Conservation (phyloP, 2,329 filamentous ascomycete genomes). For the Pseudocercospora macadamiae region DNA sequence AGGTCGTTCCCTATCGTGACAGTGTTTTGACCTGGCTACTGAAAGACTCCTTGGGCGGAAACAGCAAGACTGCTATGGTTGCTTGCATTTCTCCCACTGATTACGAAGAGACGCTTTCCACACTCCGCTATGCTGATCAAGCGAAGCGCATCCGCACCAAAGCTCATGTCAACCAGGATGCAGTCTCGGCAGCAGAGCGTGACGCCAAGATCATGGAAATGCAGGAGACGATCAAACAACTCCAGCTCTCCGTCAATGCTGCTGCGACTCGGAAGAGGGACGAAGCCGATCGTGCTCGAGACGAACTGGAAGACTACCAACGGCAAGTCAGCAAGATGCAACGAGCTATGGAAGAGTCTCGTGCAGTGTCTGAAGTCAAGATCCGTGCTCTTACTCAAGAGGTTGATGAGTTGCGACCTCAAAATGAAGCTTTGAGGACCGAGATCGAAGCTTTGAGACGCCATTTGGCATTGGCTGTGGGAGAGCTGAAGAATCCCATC, state of each 20-base stretch:
- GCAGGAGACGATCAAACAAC: slow-evolving; percentile 86
- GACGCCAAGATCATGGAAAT: slow-evolving; percentile 93
- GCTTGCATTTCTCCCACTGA: slow-evolving; percentile 94
- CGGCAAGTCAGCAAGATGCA: slow-evolving; percentile 87
- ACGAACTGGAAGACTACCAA: slow-evolving; percentile 92
- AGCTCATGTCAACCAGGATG: slow-evolving; percentile 93
- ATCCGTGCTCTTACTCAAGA: slow-evolving; percentile 74
- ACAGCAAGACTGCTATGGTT: slow-evolving; percentile 99
- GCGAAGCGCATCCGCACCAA: slow-evolving; percentile 95
- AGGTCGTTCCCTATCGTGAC: slow-evolving; percentile 87
- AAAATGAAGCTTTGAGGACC: slow-evolving; percentile 60
- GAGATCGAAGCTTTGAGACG: slow-evolving; percentile 87
- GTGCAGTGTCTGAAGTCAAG: slow-evolving; percentile 89
- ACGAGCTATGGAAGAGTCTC: slow-evolving; percentile 91
- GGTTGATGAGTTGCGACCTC: slow-evolving; percentile 52
- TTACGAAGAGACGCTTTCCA: slow-evolving; percentile 96
- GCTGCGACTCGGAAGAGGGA: slow-evolving; percentile 71
- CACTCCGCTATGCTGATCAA: slow-evolving; percentile 94
- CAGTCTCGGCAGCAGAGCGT: slow-evolving; percentile 86
- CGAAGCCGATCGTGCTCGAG: slow-evolving; percentile 70
- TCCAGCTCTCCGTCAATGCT: slow-evolving; percentile 73
- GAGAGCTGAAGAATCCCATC: slow-evolving; percentile 89
- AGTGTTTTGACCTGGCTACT: slow-evolving; percentile 83
- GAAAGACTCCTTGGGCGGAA: slow-evolving; percentile 93
- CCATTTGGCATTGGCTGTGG: slow-evolving; percentile 83